These are phyloP conservation scores for Yamadazyma dendronema DNA, from an alignment of 1,139 yeast species.

Conservation along the genomic window DNA sequence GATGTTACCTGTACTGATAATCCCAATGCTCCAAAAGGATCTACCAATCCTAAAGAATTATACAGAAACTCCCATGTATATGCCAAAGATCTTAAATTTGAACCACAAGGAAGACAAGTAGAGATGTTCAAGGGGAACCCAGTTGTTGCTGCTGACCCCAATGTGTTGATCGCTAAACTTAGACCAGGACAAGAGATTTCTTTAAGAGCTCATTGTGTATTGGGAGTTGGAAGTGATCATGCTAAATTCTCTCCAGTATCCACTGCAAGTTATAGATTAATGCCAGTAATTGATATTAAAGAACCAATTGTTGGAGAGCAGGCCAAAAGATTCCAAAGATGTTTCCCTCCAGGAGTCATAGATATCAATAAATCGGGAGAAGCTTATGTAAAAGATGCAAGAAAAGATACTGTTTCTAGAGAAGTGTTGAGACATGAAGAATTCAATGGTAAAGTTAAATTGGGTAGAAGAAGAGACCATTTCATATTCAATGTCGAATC, in stretches of 20 bases:
- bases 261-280: conserved; percentile 92
- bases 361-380: conserved; percentile 66
- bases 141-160: conserved; percentile 79
- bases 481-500: conserved; percentile 93
- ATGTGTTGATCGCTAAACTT: conserved; percentile 83
- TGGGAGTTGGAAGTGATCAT: conserved; percentile 93
- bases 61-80: conserved; percentile 84
- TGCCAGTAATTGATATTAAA: conserved; percentile 84
- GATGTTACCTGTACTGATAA: conserved; percentile 83
- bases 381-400: conserved; percentile 82
- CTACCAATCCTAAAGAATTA: conserved; percentile 79
- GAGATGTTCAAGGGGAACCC: conserved; percentile 68
- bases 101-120: conserved; percentile 85
- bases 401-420: conserved; percentile 94
- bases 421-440: conserved; percentile 94
- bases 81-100: conserved; percentile 84
- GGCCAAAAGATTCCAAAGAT: conserved; percentile 77
- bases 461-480: conserved; percentile 90
- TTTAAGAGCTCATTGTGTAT: conserved; percentile 82
- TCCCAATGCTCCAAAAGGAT: conserved; percentile 75
- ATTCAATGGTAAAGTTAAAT: conserved; percentile 81
- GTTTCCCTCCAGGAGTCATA: conserved; percentile 93
- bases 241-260: conserved; percentile 97
- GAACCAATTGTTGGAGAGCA: conserved; percentile 73
- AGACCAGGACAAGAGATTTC: conserved; percentile 97